Percentiles rank a stretch among this genome's conserved stretches.
Evolutionary conservation across 441 rosid species (phyloP).

Genomic region (Erodium trifolium): DNA sequence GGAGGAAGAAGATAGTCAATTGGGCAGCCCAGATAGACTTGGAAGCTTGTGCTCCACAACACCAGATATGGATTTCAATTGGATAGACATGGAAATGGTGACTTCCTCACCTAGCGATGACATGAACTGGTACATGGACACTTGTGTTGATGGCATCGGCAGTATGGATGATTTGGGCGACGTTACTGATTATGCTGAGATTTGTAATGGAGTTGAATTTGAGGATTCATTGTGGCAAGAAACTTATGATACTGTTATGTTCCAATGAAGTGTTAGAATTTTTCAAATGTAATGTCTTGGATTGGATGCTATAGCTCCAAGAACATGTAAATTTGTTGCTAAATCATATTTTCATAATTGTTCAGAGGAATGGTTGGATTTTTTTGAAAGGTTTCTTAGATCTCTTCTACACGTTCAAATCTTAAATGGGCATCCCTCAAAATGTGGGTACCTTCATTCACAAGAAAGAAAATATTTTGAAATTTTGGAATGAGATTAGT

Average conservation of each 20-base stretch:
- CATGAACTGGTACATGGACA: constrained; percentile 30
- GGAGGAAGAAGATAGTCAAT: too few species aligned
- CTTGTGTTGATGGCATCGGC: constrained; percentile 22
- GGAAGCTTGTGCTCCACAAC: not conserved
- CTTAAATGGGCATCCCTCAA: not conserved
- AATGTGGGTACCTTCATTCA: not conserved
- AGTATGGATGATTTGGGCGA: constrained; percentile 18
- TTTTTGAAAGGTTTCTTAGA: not conserved
- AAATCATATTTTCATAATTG: not conserved
- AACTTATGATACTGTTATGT: constrained; percentile 21
- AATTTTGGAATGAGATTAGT: too few species aligned
- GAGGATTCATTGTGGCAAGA: constrained; percentile 43
- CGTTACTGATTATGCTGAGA: constrained; percentile 29
- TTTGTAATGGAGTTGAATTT: constrained; percentile 24
- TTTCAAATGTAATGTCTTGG: not conserved
- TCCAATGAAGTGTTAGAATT: not conserved
- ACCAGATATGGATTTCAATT: constrained; percentile 9
- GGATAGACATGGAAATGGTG: constrained; percentile 30
- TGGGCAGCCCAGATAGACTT: constrained; percentile 1
- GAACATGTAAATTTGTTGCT: not conserved
- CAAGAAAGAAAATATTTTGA: too few species aligned
- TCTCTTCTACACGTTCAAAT: not conserved
- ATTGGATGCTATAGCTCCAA: not conserved
- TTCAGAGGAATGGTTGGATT: not conserved
- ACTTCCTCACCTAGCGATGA: constrained; percentile 34